These are phyloP conservation scores for Diaporthe caulivora DNA, from an alignment of 2,329 filamentous ascomycete genomes.

Conservation along the genomic window DNA sequence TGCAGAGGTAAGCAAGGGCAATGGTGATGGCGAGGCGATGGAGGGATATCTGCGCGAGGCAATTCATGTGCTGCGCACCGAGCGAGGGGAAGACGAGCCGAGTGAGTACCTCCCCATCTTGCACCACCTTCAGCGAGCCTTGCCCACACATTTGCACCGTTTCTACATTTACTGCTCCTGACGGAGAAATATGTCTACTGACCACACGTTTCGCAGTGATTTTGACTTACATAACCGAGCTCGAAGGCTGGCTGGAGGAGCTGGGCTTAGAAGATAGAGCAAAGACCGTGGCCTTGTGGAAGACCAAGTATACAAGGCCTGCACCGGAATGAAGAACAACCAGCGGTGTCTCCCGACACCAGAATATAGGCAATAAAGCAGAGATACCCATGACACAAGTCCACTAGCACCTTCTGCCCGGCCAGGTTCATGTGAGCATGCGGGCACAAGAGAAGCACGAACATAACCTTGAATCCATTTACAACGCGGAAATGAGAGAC, in stretches of 20 bases:
- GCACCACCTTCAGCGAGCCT: no score
- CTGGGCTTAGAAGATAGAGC: conserved; percentile 6
- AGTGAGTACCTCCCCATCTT: conserved; percentile 1
- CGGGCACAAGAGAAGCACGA: neutral
- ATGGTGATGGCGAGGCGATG: conserved; percentile 2
- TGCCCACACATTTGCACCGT: no score
- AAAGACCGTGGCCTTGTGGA: conserved; percentile 8
- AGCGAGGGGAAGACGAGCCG: conserved; percentile 25
- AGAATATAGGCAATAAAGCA: neutral
- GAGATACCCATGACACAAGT: neutral
- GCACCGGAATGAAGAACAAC: neutral
- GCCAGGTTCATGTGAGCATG: neutral
- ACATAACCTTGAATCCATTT: neutral
- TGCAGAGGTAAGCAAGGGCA: conserved; percentile 9
- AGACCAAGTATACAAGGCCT: neutral
- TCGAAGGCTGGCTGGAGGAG: conserved; percentile 22
- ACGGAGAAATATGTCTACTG: neutral
- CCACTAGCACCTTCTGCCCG: neutral
- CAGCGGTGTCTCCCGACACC: no score
- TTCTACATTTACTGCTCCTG: neutral
- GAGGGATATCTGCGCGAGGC: conserved; percentile 16
- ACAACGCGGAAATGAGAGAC: neutral
- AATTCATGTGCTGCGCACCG: conserved; percentile 10
- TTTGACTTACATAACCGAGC: conserved; percentile 16
- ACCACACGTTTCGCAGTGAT: neutral